These are phyloP conservation scores for Suillus decipiens DNA, from an alignment of 768 basidiomycete species.

Conservation along the genomic window DNA sequence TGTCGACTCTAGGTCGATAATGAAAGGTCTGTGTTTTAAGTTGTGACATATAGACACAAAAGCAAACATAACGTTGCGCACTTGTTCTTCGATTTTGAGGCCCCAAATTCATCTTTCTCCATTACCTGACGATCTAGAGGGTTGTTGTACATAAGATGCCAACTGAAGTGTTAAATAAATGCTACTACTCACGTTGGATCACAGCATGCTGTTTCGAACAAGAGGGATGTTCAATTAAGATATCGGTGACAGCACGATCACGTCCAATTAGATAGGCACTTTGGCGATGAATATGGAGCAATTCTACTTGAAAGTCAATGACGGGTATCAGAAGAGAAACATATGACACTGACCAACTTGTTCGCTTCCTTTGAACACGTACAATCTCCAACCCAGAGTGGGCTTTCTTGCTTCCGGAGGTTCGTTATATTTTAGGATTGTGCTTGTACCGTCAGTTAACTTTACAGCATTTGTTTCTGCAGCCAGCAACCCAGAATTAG, in stretches of 20 bases:
- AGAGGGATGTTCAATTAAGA: conserved; percentile 92
- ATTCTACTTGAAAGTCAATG: conserved; percentile 48
- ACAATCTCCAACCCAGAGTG: conserved; percentile 85
- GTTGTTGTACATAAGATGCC: conserved; percentile 9
- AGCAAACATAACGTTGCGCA: conserved; percentile 39
- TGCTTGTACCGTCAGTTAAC: conserved; percentile 70
- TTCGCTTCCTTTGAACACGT: conserved; percentile 95
- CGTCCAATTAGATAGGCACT: conserved; percentile 94
- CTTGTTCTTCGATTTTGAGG: conserved; percentile 80
- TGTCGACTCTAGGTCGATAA: conserved; percentile 98
- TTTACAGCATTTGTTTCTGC: conserved; percentile 94
- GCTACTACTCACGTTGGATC: conserved; percentile 74
- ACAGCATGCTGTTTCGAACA: conserved; percentile 98
- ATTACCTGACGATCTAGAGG: conserved; percentile 74
- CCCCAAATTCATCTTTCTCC: conserved; percentile 87
- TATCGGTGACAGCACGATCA: conserved; percentile 83
- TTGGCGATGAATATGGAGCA: conserved; percentile 91
- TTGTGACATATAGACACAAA: conserved; percentile 11
- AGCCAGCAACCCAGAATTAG: conserved; percentile 84
- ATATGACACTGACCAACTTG: conserved; percentile 71
- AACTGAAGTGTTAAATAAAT: conserved; percentile 11
- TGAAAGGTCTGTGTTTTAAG: conserved; percentile 71
- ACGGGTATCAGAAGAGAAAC: not conserved
- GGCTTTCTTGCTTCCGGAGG: conserved; percentile 98
- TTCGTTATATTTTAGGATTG: conserved; percentile 96